Conservation (phyloP, 768 basidiomycete genomes). For the Trametes cinnabarina region DNA sequence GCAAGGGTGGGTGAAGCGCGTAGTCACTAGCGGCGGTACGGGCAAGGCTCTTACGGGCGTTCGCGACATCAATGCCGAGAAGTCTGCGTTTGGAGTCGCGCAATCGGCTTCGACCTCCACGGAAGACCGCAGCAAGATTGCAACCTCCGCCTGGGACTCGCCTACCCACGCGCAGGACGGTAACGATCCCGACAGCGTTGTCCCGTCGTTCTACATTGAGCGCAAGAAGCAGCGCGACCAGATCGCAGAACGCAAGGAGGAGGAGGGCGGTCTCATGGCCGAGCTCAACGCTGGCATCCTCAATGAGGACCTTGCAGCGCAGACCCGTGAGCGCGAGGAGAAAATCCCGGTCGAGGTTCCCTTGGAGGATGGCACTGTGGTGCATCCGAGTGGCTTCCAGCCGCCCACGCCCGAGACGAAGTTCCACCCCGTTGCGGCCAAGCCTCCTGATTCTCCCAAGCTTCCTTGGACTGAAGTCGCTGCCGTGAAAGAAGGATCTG, state of each 20-base stretch:
- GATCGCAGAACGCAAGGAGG: conserved; percentile 24
- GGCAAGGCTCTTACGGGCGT: conserved; percentile 4
- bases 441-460: conserved; percentile 17
- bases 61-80: conserved; percentile 1
- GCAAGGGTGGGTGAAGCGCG: conserved; percentile 16
- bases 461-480: conserved; percentile 19
- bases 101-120: neutral
- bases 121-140: conserved; percentile 15
- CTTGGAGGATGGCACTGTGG: conserved; percentile 16
- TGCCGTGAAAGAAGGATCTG: neutral
- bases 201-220: conserved; percentile 26
- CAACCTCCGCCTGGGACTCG: conserved; percentile 20
- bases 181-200: conserved; percentile 20
- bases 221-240: conserved; percentile 24
- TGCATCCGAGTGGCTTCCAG: conserved; percentile 26
- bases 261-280: conserved; percentile 29
- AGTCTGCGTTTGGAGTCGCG: neutral
- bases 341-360: conserved; percentile 31
- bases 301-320: conserved; percentile 26
- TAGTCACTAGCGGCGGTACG: neutral
- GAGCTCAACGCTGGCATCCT: conserved; percentile 28
- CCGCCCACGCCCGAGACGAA: conserved; percentile 29
- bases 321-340: conserved; percentile 23
- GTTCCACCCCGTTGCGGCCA: conserved; percentile 22
- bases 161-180: neutral